These are phyloP conservation scores for Elaeis guineensis DNA, from an alignment of 176 grass and related monocot species.

Conservation along the genomic window DNA sequence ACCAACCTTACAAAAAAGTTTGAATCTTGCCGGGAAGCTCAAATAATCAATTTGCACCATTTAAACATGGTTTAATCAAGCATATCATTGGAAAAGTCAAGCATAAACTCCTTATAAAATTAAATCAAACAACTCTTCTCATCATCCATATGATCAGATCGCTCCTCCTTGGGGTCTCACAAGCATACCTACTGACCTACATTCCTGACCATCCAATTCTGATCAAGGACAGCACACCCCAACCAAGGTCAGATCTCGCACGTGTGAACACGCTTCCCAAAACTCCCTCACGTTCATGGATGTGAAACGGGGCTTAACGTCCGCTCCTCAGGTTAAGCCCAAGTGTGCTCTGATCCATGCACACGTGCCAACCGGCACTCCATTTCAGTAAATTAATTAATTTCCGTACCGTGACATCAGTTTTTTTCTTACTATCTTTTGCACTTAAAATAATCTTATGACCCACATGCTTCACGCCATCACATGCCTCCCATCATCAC, in stretches of 20 bases:
- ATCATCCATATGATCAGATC: too few species aligned
- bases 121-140: too few species aligned
- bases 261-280: slow-evolving; percentile 7
- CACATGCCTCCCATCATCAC: slow-evolving; percentile 8
- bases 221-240: background rate
- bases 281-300: background rate
- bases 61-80: too few species aligned
- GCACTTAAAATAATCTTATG: slow-evolving; percentile 18
- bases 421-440: background rate
- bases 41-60: too few species aligned
- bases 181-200: too few species aligned
- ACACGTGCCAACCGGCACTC: slow-evolving; percentile 41
- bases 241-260: slow-evolving; percentile 6
- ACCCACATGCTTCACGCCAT: slow-evolving; percentile 6
- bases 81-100: too few species aligned
- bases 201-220: background rate
- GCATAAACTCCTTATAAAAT: too few species aligned
- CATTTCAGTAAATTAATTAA: background rate
- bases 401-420: slow-evolving; percentile 11
- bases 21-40: too few species aligned
- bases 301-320: slow-evolving; percentile 12
- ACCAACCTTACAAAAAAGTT: too few species aligned
- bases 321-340: slow-evolving; percentile 19
- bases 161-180: too few species aligned
- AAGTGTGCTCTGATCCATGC: slow-evolving; percentile 19